A percentile compares a stretch with the other conserved stretches of the same genome.
Conservation (phyloP, 345 rosid genomes). For the Hypericum perforatum region DNA sequence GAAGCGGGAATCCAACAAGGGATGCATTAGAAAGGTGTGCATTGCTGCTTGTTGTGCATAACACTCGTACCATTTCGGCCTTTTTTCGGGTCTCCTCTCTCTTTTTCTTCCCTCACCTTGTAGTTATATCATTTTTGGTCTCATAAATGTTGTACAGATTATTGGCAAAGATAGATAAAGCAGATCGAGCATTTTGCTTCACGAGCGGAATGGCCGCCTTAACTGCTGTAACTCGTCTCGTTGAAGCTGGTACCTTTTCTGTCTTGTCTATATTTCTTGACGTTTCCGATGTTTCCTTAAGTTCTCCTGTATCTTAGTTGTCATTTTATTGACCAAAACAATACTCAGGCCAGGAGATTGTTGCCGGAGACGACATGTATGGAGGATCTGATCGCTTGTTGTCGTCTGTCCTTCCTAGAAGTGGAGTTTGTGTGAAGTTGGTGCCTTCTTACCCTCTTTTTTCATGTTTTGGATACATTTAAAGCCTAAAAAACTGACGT, state of each 20-base stretch:
- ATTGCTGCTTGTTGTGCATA: conserved; percentile 4
- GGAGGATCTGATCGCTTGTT: conserved; percentile 89
- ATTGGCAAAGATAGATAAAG: conserved; percentile 90
- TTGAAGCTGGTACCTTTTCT: conserved; percentile 45
- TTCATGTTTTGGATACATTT: neutral
- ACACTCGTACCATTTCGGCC: too few species aligned
- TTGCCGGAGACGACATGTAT: conserved; percentile 90
- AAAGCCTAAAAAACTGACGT: conserved; percentile 11
- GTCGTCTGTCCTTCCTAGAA: conserved; percentile 69
- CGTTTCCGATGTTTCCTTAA: too few species aligned
- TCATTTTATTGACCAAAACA: too few species aligned
- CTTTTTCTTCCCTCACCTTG: conserved; percentile 1
- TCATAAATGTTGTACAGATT: conserved; percentile 34
- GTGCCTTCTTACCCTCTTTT: conserved; percentile 18
- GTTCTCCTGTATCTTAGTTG: too few species aligned
- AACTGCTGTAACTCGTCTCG: conserved; percentile 64
- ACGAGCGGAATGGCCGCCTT: conserved; percentile 99
- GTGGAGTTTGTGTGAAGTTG: conserved; percentile 72
- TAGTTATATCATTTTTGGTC: neutral
- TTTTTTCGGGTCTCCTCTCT: neutral
- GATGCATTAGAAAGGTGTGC: conserved; percentile 71
- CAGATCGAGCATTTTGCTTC: conserved; percentile 91
- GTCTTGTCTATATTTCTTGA: neutral
- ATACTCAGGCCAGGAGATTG: conserved; percentile 63
- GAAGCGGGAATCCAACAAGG: conserved; percentile 95